Evolutionary conservation across 2,329 filamentous ascomycete genomes (phyloP).

Genomic region (Colletotrichum phormii): DNA sequence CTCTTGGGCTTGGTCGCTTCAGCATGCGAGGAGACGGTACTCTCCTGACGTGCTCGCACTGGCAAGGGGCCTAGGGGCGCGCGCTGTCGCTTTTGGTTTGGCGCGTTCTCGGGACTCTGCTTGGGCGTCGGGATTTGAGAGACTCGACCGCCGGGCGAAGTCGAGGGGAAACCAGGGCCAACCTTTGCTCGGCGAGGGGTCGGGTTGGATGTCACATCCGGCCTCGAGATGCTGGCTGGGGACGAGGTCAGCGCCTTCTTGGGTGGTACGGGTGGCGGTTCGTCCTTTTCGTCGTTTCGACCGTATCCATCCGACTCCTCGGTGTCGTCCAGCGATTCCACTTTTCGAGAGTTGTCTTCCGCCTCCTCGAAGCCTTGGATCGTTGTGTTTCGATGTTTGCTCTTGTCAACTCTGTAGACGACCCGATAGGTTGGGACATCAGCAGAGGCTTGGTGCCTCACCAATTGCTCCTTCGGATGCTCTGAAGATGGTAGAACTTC

Average conservation of each 20-base stretch:
- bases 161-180: slow-evolving; percentile 15
- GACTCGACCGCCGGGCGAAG: slow-evolving; percentile 12
- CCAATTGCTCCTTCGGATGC: slow-evolving; percentile 38
- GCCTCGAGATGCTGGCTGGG: neutral
- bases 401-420: slow-evolving; percentile 69
- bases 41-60: slow-evolving; percentile 36
- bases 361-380: slow-evolving; percentile 48
- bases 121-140: slow-evolving; percentile 41
- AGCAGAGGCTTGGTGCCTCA: slow-evolving; percentile 38
- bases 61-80: slow-evolving; percentile 47
- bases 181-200: slow-evolving; percentile 19
- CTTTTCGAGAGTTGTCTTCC: slow-evolving; percentile 41
- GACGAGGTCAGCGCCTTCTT: slow-evolving; percentile 28
- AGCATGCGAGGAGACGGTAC: slow-evolving; percentile 38
- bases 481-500: slow-evolving; percentile 56
- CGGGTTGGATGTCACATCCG: slow-evolving; percentile 1
- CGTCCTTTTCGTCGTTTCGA: slow-evolving; percentile 15
- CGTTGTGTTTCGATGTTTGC: slow-evolving; percentile 57
- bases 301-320: slow-evolving; percentile 21
- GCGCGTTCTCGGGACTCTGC: slow-evolving; percentile 46
- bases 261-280: slow-evolving; percentile 36
- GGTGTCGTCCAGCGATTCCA: slow-evolving; percentile 44
- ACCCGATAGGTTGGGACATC: slow-evolving; percentile 60
- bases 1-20: slow-evolving; percentile 46
- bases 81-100: slow-evolving; percentile 61